Evolutionary conservation across 2,329 filamentous ascomycete genomes (phyloP).

Genomic region (Pseudogymnoascus sp.): DNA sequence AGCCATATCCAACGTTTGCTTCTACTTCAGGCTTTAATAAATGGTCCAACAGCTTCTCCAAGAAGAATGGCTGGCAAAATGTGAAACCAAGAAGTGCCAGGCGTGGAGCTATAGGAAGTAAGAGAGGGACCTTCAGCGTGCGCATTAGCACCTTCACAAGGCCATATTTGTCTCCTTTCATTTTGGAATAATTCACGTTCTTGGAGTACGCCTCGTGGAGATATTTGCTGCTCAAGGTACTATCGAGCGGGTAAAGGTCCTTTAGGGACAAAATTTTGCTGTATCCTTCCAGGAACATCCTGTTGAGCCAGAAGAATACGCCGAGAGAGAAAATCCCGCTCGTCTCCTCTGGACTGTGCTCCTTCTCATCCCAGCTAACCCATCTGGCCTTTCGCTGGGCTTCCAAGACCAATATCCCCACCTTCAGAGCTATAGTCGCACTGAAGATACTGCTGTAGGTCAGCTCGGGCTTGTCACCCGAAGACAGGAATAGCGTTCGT

Average conservation of each 20-base stretch:
- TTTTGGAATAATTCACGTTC: constrained; percentile 14
- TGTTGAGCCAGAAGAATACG: constrained; percentile 29
- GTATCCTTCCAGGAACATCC: constrained; percentile 25
- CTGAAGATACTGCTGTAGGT: constrained; percentile 15
- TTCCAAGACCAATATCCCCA: constrained; percentile 11
- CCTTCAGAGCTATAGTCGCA: constrained; percentile 11
- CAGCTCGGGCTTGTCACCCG: constrained; percentile 11
- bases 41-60: constrained; percentile 29
- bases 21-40: constrained; percentile 21
- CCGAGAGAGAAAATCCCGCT: constrained; percentile 26
- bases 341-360: constrained; percentile 28
- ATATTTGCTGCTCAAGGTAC: constrained; percentile 15
- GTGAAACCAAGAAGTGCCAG: constrained; percentile 34
- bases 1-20: constrained; percentile 29
- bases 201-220: constrained; percentile 16
- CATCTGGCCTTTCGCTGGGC: constrained; percentile 21
- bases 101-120: constrained; percentile 28
- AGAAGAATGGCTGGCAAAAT: constrained; percentile 40
- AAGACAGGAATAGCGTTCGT: constrained; percentile 36
- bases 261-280: constrained; percentile 22
- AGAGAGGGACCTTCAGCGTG: constrained; percentile 22
- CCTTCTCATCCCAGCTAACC: constrained; percentile 22
- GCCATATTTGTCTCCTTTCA: constrained; percentile 14
- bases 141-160: constrained; percentile 22
- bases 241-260: constrained; percentile 25